Base-by-base conservation (phyloP, 305 asterid genomes). In the Petunia hybrid region DNA sequence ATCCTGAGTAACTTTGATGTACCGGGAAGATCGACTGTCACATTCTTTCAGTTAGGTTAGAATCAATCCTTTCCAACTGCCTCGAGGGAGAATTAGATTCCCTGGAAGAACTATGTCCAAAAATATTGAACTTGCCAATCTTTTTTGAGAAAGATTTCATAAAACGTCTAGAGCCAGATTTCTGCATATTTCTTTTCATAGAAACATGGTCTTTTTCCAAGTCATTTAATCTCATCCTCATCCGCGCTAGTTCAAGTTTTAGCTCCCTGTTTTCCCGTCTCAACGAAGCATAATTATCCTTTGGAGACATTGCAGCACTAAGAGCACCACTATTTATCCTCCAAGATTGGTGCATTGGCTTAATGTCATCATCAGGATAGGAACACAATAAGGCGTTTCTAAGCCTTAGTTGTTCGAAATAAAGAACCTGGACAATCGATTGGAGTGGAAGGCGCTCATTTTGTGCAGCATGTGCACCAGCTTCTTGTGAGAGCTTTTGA, bases 381-480 rank as follows among this genome's bases (percentile, higher is more conserved):
- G 98, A 87, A 87, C 93, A 85, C 22, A 83, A 86, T 9, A 96
- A 83, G 76, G 99, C 86, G 22, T 85, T 92, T 0, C 99, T 90
- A 1, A 96, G 97, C 80, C 98, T 88, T 83, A 94, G 42, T 85
- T 96, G 99, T 91, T 96, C 99, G 70, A 84, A 89, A 71, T 96
- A 96, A 62, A 96, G 97, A 51, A 96, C 98, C 80, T 96, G 99
- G 6, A 96, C 98, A 9, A 94, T 89, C 2, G 99, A 96, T 74
- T 94, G 99, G 83, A 94, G 91, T 6, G 99, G 97, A 42, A 96
- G 98, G 64, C 98, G 94, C 46, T 96, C 99, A 60, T 96, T 96
- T 84, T 92, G 95, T 7, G 99, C 98, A 51, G 99, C 99, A 3
- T 96, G 98, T 1, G 99, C 93, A 0, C 98, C 98, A 0, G 97